These are phyloP conservation scores for Dendryphion nanum DNA, from an alignment of 2,329 filamentous ascomycete species.

Conservation along the genomic window DNA sequence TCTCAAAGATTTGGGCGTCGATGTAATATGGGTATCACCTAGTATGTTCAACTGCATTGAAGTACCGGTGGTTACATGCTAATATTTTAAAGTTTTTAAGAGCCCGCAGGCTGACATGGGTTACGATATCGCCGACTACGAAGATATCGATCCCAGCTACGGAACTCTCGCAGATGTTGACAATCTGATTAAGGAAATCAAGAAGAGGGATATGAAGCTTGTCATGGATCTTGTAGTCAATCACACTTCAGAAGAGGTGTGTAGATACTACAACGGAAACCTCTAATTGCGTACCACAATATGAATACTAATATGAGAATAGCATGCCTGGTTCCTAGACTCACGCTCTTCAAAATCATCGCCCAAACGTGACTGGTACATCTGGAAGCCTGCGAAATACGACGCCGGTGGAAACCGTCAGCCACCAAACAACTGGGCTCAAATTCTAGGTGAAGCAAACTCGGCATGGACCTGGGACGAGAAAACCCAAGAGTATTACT, in stretches of 20 bases:
- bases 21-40: slow-evolving; percentile 37
- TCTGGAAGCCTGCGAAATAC: slow-evolving; percentile 50
- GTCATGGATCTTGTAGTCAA: slow-evolving; percentile 44
- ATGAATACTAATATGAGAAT: too few relatives aligned
- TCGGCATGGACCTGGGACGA: slow-evolving; percentile 71
- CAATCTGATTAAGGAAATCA: slow-evolving; percentile 35
- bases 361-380: slow-evolving; percentile 55
- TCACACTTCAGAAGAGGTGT: slow-evolving; percentile 35
- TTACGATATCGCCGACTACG: slow-evolving; percentile 43
- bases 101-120: slow-evolving; percentile 47
- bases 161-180: slow-evolving; percentile 41
- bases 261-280: not conserved
- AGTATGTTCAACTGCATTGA: slow-evolving; percentile 33
- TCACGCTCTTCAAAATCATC: slow-evolving; percentile 49
- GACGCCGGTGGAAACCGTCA: slow-evolving; percentile 58
- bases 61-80: not conserved
- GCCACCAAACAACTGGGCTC: slow-evolving; percentile 74
- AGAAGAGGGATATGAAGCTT: slow-evolving; percentile 38
- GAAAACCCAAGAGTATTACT: slow-evolving; percentile 69
- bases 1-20: slow-evolving; percentile 48
- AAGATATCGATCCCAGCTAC: slow-evolving; percentile 39
- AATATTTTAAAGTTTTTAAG: slow-evolving; percentile 34
- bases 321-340: slow-evolving; percentile 58
- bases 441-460: slow-evolving; percentile 56
- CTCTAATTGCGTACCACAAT: too few relatives aligned